Evolutionary conservation across 2,329 filamentous ascomycete species (phyloP).

Genomic region (Xylariaceae sp.): DNA sequence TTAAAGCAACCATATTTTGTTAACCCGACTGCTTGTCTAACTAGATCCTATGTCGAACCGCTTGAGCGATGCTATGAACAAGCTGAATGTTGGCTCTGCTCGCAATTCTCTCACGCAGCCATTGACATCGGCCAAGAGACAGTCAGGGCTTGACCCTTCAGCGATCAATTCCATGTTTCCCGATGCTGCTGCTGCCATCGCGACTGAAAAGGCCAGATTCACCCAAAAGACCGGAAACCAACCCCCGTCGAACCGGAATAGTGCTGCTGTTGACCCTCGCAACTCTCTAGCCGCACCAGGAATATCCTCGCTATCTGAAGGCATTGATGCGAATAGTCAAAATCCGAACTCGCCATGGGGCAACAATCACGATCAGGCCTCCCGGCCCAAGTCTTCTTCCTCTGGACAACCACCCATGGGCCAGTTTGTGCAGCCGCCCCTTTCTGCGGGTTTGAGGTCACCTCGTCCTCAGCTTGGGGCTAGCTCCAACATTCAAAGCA

Average conservation of each 20-base stretch:
- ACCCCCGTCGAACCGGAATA: conserved; percentile 90
- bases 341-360: conserved; percentile 81
- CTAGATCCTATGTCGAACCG: conserved; percentile 95
- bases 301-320: conserved; percentile 66
- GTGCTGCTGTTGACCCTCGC: conserved; percentile 71
- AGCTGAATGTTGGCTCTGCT: conserved; percentile 80
- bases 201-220: conserved; percentile 95
- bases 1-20: not conserved
- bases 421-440: conserved; percentile 82
- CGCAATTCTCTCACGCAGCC: conserved; percentile 81
- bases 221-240: conserved; percentile 90
- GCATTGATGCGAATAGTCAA: conserved; percentile 55
- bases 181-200: conserved; percentile 96
- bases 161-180: conserved; percentile 99
- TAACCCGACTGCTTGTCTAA: conserved; percentile 13
- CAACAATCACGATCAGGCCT: conserved; percentile 47
- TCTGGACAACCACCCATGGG: conserved; percentile 83
- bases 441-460: conserved; percentile 72
- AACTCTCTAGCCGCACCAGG: conserved; percentile 69
- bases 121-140: conserved; percentile 77
- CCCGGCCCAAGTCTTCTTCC: conserved; percentile 72
- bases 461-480: conserved; percentile 65
- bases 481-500: conserved; percentile 73
- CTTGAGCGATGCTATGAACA: conserved; percentile 93
- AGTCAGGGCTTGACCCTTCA: conserved; percentile 87